Evolutionary conservation across 2,329 filamentous ascomycete species (phyloP).

Genomic region (Botryosphaeria agaves): DNA sequence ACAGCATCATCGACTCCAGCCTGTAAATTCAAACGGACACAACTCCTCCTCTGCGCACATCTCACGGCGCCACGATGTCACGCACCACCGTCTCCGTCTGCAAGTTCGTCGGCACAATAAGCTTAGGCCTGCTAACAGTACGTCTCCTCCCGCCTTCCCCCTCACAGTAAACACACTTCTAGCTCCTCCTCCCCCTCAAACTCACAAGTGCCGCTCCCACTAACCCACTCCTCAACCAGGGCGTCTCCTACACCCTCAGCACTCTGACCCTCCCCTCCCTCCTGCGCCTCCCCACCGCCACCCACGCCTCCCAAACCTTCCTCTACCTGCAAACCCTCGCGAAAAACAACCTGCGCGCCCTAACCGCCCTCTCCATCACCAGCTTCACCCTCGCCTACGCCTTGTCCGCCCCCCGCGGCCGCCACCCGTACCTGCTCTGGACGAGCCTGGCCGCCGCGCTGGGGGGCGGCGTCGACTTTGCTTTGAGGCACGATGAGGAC

Average conservation of each 20-base stretch:
- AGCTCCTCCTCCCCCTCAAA: constrained; percentile 2
- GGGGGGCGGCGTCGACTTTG: constrained; percentile 18
- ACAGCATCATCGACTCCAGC: too few relatives aligned
- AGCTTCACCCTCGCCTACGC: constrained; percentile 63
- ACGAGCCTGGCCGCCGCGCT: constrained; percentile 47
- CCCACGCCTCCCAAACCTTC: constrained; percentile 53
- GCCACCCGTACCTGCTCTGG: constrained; percentile 86
- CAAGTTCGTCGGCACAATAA: constrained; percentile 89
- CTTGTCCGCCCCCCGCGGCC: constrained; percentile 54
- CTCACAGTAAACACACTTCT: constrained; percentile 3
- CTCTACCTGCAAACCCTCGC: constrained; percentile 41
- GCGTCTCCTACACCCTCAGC: constrained; percentile 72
- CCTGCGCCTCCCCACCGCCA: constrained; percentile 61
- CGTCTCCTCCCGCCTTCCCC: constrained; percentile 16
- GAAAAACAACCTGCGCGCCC: constrained; percentile 45
- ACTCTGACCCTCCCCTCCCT: constrained; percentile 65
- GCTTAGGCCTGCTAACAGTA: constrained; percentile 76
- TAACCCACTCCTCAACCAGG: constrained; percentile 32
- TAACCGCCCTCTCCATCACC: constrained; percentile 50
- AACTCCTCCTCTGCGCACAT: too few relatives aligned
- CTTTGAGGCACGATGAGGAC: constrained; percentile 5
- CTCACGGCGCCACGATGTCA: too few relatives aligned
- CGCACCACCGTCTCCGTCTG: constrained; percentile 57
- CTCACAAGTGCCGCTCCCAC: constrained; percentile 1
- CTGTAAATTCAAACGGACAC: too few relatives aligned